Conservation (phyloP, 2,329 filamentous ascomycete species). For the Venturia oleaginea region DNA sequence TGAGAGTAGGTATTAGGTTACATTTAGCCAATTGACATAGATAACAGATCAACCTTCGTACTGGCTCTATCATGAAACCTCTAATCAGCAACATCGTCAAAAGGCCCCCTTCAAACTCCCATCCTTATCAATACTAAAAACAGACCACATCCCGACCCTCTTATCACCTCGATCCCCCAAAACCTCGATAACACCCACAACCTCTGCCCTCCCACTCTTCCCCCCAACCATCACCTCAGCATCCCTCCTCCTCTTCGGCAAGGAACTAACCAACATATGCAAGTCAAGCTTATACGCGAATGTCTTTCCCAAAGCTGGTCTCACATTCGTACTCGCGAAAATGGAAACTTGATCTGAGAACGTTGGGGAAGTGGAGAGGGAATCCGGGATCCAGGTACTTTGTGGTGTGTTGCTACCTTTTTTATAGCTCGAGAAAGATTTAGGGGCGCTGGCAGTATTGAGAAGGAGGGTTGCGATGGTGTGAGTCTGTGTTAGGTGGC, state of each 20-base stretch:
- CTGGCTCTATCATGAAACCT: too few relatives aligned
- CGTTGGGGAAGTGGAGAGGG: neutral
- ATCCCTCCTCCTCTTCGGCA: conserved; percentile 29
- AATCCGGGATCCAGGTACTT: conserved; percentile 13
- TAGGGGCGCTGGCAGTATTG: conserved; percentile 23
- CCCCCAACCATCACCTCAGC: conserved; percentile 25
- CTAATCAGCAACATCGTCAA: neutral
- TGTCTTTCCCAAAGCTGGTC: conserved; percentile 31
- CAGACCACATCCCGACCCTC: conserved; percentile 31
- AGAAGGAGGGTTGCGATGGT: conserved; percentile 32
- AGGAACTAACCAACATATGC: conserved; percentile 31
- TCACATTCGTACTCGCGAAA: conserved; percentile 29
- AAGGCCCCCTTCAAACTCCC: neutral
- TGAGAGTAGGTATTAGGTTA: too few relatives aligned
- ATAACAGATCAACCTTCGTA: too few relatives aligned
- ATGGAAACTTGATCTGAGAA: conserved; percentile 23
- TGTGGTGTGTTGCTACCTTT: neutral
- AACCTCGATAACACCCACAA: conserved; percentile 34
- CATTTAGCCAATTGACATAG: too few relatives aligned
- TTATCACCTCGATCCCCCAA: conserved; percentile 32
- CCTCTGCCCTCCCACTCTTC: conserved; percentile 17
- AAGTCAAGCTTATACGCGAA: conserved; percentile 31
- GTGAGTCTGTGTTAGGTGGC: conserved; percentile 29
- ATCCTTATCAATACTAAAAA: conserved; percentile 10
- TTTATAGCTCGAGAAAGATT: neutral